Base-by-base conservation (phyloP, 2,329 filamentous ascomycete genomes). In the Nothopassalora personata region DNA sequence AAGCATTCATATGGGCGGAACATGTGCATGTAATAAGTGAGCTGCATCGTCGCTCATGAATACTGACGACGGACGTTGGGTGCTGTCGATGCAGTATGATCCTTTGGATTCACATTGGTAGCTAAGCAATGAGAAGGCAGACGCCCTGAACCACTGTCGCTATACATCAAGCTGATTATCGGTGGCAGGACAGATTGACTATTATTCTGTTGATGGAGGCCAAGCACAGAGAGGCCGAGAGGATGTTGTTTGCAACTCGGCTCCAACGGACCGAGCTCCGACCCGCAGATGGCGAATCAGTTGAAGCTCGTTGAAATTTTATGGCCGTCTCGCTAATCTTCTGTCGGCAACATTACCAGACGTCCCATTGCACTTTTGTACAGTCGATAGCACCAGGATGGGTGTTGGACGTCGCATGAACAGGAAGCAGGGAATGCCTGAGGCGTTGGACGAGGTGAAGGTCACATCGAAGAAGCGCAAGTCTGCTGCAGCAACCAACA, bases 351-450 rank as follows among this genome's bases (percentile, higher is more conserved):
- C 34, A 36, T 36, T 23, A 23, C 3, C 23, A 23, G 23, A 23
- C 23, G 23, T 23, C 23, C 31, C 31, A 34, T 34, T 34, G 31
- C 31, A 11, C 31, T 43, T 7, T n/a, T 18, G 46, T 30, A 28
- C 33, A n/a, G 31, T 28, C 2, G 34, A 53, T 11, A 53, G 18
- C 50, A 52, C 39, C 43, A 60, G 39, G 34, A 66, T 66, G 64
- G 64, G 64, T 53, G 62, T 63, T 11, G 64, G 64, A 52, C 64
- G 64, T 56, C 64, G 64, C 56, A 60, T 66, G 60, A 34, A 46
- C 15, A 63, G 92, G 76, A 97, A 97, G 79, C 94, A 97, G 83
- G 93, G 91, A 57, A 82, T 88, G 65, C 94, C 94, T 56, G 84
- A 88, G 70, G 82, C 88, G 65, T 83, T 97, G 66, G 90, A 94